Evolutionary conservation across 371 early-diverging fungal genomes (phyloP), one percentile per base, ranked within the genome.

Genomic region (Syncephalastrum sp.): DNA sequence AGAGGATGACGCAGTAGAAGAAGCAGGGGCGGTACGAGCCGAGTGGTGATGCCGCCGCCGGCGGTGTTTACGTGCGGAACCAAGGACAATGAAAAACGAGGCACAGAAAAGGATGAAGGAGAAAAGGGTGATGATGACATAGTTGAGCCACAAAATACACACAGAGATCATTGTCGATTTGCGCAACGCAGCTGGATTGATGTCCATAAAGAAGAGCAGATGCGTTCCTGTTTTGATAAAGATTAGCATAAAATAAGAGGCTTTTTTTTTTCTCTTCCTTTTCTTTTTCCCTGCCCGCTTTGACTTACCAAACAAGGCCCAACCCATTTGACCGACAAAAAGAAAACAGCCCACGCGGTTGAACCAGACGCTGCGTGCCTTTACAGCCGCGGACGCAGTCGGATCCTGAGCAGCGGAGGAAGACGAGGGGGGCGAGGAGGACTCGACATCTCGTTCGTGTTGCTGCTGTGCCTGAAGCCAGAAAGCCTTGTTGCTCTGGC

Each of bases 31-130:
- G 43, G 16, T 14, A 46, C 19, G 24, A 46, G 44, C 17, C 21
- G 21, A n/a, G 16, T 23, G 45, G 29, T 51, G 51, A 38, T 42
- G 57, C 46, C 41, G 59, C 27, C 57, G 46, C 42, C 49, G 43
- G 43, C 24, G 38, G 38, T 33, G 38, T 33, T 33, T 33, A 33
- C 38, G 38, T 33, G 38, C 38, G 17, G 57, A 50, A 38, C 69
- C 69, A 42, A 69, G 58, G 25, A 69, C 47, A 51, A 69, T 63
- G 44, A 69, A 69, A 42, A 69, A 59, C 5, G 69, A 69, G 24
- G 69, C 69, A 54, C 69, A 69, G 45, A 69, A 60, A 29, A 69
- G 57, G 41, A 69, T 60, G 52, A 69, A 63, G 16, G 69, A 56
- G 27, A 69, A 69, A 12, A 63, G n/a, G 17, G 61, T 59, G 43